Evolutionary conservation across 805 yeast genomes (phyloP).

Genomic region (Candida ovalis): DNA sequence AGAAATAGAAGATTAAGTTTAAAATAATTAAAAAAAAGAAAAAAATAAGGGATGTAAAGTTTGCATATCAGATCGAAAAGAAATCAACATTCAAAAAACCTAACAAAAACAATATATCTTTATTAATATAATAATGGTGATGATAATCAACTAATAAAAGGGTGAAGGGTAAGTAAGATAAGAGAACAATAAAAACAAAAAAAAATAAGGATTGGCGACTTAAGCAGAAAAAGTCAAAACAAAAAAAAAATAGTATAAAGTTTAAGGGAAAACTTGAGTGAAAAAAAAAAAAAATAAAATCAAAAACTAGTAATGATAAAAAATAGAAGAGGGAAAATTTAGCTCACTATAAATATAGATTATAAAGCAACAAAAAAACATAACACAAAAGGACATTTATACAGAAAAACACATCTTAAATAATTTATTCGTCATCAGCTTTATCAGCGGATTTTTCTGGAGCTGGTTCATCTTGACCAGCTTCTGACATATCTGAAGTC

Average conservation of each 20-base stretch:
- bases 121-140: constrained; percentile 1
- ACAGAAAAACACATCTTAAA: constrained; percentile 18
- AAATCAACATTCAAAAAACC: not conserved
- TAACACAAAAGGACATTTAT: constrained; percentile 18
- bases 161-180: constrained; percentile 1
- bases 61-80: not conserved
- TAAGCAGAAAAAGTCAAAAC: not conserved
- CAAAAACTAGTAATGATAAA: constrained; percentile 7
- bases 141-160: not conserved
- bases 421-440: constrained; percentile 27
- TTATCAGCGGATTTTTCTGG: constrained; percentile 32
- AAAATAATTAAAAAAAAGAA: constrained; percentile 2
- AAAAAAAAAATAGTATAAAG: constrained; percentile 7
- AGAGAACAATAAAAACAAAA: not conserved
- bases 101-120: constrained; percentile 4
- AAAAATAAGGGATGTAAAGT: not conserved
- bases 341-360: constrained; percentile 16
- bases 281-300: constrained; percentile 4
- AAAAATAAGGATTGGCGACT: not conserved
- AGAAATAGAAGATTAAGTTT: too few relatives aligned
- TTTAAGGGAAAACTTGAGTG: not conserved
- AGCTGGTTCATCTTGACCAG: constrained; percentile 56
- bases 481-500: constrained; percentile 92
- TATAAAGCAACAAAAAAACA: constrained; percentile 21
- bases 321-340: constrained; percentile 12